Conservation (phyloP, 2,329 filamentous ascomycete genomes). For the Fusarium sp. region DNA sequence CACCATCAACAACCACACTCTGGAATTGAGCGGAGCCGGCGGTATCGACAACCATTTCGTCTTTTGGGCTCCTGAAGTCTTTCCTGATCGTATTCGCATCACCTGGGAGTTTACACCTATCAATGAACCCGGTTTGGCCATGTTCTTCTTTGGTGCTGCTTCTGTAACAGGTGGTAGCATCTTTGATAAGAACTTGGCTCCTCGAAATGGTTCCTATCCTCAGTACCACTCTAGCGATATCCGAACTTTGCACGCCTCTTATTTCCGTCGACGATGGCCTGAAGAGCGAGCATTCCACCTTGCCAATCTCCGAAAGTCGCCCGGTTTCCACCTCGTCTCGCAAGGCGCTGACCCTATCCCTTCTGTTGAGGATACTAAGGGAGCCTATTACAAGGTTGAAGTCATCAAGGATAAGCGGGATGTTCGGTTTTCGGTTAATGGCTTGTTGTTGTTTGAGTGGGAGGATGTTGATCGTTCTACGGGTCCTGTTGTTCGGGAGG, state of each 20-base stretch:
- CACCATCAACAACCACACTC: conserved; percentile 32
- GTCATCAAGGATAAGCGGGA: conserved; percentile 35
- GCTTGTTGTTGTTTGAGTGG: conserved; percentile 29
- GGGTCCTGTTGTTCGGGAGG: conserved; percentile 30
- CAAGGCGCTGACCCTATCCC: conserved; percentile 39
- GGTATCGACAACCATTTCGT: conserved; percentile 33
- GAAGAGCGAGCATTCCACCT: conserved; percentile 38
- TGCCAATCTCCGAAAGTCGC: conserved; percentile 38
- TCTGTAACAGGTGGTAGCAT: conserved; percentile 34
- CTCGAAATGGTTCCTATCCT: conserved; percentile 37
- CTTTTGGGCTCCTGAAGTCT: conserved; percentile 36
- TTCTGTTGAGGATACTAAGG: conserved; percentile 28
- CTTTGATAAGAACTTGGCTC: conserved; percentile 29
- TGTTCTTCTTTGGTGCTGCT: conserved; percentile 39
- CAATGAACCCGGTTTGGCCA: conserved; percentile 33
- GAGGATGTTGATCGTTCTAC: conserved; percentile 31
- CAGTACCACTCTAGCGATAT: conserved; percentile 41
- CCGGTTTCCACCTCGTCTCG: conserved; percentile 36
- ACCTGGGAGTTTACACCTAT: conserved; percentile 37
- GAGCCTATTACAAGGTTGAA: conserved; percentile 36
- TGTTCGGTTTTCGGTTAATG: conserved; percentile 31
- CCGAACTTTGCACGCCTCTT: conserved; percentile 35
- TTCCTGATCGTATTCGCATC: conserved; percentile 37
- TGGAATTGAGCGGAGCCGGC: conserved; percentile 31
- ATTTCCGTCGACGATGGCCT: conserved; percentile 39